Base-by-base conservation (phyloP, 2,329 filamentous ascomycete species). In the Pseudofabraea citricarpa region DNA sequence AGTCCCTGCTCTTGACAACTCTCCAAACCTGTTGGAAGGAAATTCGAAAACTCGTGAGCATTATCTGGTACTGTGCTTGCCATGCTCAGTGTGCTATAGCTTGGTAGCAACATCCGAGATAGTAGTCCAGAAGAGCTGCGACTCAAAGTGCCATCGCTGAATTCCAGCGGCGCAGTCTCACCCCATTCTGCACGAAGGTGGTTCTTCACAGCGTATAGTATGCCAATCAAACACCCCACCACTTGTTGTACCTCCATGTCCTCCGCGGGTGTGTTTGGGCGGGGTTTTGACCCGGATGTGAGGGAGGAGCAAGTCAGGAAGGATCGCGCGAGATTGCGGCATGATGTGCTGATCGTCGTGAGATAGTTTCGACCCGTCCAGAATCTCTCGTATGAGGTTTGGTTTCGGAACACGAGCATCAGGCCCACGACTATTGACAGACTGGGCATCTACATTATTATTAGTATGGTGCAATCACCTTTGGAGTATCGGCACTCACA, bases 361-460 rank as follows among this genome's bases (percentile, higher is more conserved):
- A 37, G 35, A 21, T 37, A 37, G 21, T 37, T 37, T 18, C 35
- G 35, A 21, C 35, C 35, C 3, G 35, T 37, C 35, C 35, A 37
- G 35, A 37, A 37, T 20, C 35, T 18, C 23, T 37, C 35, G 21
- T 37, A 37, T 18, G 35, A 37, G 13, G 35, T 37, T 21, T 37
- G 35, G 19, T 37, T 37, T 20, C 35, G 35, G 20, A 37, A 37
- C 10, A 37, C 35, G 19, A 37, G 35, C 35, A 37, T 37, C 19
- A 37, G 35, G 23, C 35, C 35, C 19, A 37, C 35, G 18, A 37
- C 35, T n/a, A 37, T 37, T n/a, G 35, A 37, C 5, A 37, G 16
- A 37, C 35, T 37, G 21, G 35, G 35, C 19, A 37, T 37, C 35
- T 37, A 22, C 12, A 22, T 18, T 32, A 18, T 3, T 2, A 18